Evolutionary conservation across 352 stramenopile species (phyloP).

Genomic region (Pythium insidiosum): DNA sequence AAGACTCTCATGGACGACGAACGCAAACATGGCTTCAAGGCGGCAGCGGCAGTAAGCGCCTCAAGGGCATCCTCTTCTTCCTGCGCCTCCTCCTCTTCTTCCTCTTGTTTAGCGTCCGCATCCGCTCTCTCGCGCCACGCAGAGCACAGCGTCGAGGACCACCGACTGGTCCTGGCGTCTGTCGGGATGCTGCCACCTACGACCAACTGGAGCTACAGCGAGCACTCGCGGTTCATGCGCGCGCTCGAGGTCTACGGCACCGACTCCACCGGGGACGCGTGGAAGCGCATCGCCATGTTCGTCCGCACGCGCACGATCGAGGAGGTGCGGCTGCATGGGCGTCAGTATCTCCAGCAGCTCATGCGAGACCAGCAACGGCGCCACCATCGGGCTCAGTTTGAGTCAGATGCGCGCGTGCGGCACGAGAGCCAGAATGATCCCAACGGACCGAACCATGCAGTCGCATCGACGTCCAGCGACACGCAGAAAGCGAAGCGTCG

Average conservation of each 20-base stretch:
- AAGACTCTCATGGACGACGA: too few species aligned
- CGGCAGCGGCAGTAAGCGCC: too few species aligned
- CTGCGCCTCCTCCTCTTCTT: too few species aligned
- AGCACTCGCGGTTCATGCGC: constrained; percentile 78
- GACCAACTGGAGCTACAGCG: constrained; percentile 42
- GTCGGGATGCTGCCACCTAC: too few species aligned
- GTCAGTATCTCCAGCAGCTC: constrained; percentile 67
- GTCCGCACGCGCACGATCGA: constrained; percentile 58
- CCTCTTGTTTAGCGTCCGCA: too few species aligned
- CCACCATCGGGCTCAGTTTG: constrained; percentile 7
- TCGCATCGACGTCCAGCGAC: neutral
- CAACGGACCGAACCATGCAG: neutral
- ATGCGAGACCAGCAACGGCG: constrained; percentile 42
- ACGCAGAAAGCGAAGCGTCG: too few species aligned
- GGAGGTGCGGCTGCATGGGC: constrained; percentile 61
- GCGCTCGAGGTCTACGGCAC: constrained; percentile 63
- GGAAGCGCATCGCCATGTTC: constrained; percentile 61
- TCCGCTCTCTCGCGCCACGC: too few species aligned
- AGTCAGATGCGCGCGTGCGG: neutral
- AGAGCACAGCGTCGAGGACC: too few species aligned
- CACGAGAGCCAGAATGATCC: neutral
- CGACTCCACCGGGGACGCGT: constrained; percentile 42
- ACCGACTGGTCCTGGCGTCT: too few species aligned
- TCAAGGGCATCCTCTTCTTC: too few species aligned
- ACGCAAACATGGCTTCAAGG: too few species aligned